phyloP scores from a whole-genome alignment of 345 rosid genomes.

The Populus alba region DNA sequence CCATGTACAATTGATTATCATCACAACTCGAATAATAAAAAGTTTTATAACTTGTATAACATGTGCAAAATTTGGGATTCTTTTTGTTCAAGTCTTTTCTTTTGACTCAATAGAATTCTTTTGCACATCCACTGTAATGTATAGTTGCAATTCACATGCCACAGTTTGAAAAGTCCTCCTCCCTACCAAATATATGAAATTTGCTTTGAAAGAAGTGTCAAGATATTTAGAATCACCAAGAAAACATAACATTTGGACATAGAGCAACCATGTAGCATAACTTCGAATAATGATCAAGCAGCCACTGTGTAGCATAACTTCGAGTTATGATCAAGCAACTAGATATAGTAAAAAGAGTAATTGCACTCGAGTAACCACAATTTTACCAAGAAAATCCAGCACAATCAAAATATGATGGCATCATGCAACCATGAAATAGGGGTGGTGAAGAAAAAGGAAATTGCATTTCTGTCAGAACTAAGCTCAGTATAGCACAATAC shows the following conservation, averaged over 20 bases:
- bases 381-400: neutral
- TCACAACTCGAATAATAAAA: neutral
- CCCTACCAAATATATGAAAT: too few species aligned
- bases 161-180: too few species aligned
- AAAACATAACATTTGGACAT: neutral
- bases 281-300: neutral
- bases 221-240: neutral
- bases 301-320: neutral
- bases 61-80: neutral
- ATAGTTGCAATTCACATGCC: too few species aligned
- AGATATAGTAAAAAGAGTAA: neutral
- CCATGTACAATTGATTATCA: neutral
- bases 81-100: too few species aligned
- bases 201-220: too few species aligned
- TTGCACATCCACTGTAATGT: too few species aligned
- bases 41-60: neutral
- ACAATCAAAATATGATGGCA: neutral
- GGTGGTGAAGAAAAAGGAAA: neutral
- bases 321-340: neutral
- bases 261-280: too few species aligned
- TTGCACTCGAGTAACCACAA: neutral
- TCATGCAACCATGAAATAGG: neutral
- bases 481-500: too few species aligned
- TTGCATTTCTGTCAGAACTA: too few species aligned
- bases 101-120: too few species aligned